Evolutionary conservation across 768 basidiomycete genomes (phyloP).

Genomic region (Ramaria sp.): DNA sequence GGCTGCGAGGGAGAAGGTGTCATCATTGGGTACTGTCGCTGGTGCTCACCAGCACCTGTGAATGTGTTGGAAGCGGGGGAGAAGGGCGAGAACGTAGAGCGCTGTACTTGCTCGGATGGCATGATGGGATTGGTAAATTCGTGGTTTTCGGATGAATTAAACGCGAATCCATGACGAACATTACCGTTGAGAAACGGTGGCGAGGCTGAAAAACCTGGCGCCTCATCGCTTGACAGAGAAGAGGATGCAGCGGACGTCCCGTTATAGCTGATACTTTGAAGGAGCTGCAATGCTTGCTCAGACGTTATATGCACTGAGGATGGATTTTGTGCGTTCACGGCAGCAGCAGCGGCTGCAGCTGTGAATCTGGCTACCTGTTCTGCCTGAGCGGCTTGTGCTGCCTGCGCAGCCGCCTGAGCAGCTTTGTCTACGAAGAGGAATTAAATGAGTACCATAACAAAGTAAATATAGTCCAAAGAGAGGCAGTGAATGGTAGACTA

Average conservation of each 20-base stretch:
- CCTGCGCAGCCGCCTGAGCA: slow-evolving; percentile 77
- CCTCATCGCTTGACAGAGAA: neutral
- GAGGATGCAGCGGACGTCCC: neutral
- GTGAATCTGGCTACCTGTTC: slow-evolving; percentile 21
- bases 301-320: slow-evolving; percentile 33
- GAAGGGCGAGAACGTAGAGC: neutral
- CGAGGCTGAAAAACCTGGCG: neutral
- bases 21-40: neutral
- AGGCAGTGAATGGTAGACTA: too few species aligned
- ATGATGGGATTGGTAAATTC: neutral
- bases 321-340: slow-evolving; percentile 15
- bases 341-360: slow-evolving; percentile 44
- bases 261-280: slow-evolving; percentile 40
- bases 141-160: neutral
- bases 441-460: slow-evolving; percentile 1
- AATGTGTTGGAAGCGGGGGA: neutral
- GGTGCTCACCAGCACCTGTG: neutral
- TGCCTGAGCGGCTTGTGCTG: slow-evolving; percentile 50
- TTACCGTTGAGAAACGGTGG: neutral
- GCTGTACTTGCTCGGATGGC: neutral
- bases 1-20: slow-evolving; percentile 25
- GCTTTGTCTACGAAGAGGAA: slow-evolving; percentile 56
- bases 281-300: slow-evolving; percentile 52
- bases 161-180: neutral
- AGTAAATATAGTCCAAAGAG: too few species aligned